phyloP scores from a whole-genome alignment of 2,329 filamentous ascomycete species.

The Thielaviopsis cerberus region DNA sequence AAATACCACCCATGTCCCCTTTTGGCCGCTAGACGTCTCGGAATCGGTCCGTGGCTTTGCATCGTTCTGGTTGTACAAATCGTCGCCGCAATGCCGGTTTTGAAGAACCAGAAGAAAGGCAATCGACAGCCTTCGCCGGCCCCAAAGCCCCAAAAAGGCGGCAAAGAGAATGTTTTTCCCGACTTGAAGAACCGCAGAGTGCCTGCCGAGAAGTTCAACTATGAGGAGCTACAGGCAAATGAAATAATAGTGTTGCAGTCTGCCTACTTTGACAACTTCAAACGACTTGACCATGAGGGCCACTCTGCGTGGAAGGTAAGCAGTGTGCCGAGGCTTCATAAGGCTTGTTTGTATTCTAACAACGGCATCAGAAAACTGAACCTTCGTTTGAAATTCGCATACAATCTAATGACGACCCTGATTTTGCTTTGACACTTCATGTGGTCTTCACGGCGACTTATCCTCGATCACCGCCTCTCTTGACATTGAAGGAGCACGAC shows the following conservation, averaged over 20 bases:
- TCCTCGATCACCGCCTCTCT: constrained; percentile 60
- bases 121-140: constrained; percentile 10
- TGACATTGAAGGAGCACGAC: constrained; percentile 46
- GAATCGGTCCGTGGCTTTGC: not conserved
- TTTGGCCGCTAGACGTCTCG: constrained; percentile 1
- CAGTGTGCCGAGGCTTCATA: too few relatives aligned
- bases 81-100: constrained; percentile 28
- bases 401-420: constrained; percentile 52
- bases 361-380: constrained; percentile 47
- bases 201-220: constrained; percentile 36
- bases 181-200: constrained; percentile 28
- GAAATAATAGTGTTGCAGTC: constrained; percentile 72
- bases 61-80: not conserved
- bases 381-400: constrained; percentile 67
- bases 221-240: constrained; percentile 70
- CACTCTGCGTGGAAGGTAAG: constrained; percentile 69
- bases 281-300: constrained; percentile 44
- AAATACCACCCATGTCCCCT: not conserved
- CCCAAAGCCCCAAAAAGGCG: not conserved
- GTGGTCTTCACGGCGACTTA: constrained; percentile 81
- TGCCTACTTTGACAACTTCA: constrained; percentile 79
- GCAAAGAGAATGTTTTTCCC: constrained; percentile 22
- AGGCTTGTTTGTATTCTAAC: too few relatives aligned
- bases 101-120: constrained; percentile 29
- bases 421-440: constrained; percentile 51